Base-by-base conservation (phyloP, 176 grass and related monocot species). In the Pharus latifolius region DNA sequence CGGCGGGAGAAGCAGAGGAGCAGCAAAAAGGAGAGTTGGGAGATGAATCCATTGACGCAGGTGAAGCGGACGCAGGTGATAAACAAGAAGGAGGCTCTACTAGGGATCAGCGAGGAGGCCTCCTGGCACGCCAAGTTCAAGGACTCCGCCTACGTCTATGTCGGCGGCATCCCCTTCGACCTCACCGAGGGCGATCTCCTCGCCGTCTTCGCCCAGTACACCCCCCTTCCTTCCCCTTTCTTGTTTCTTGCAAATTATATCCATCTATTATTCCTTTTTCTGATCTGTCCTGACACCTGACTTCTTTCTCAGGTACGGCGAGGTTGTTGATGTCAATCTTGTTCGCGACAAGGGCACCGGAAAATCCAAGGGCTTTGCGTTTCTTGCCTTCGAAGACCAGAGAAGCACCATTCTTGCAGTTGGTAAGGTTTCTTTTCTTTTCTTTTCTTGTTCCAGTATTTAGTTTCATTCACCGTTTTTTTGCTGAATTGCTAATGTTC, bases 71-170 rank as follows among this genome's bases (percentile, higher is more conserved):
- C 94, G 17, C 86, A 98, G 75, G 77, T 92, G 44, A 97, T 97
- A 45, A 92, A 91, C 48, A 80, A 80, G 63, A 88, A 69, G 56
- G 94, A 97, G 80, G 94, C 94, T 60, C 73, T 81, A 18, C 83
- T 97, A 6, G 89, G 89, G 51, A 87, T 97, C 30, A 72, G 78
- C 17, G 94, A 97, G 49, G 78, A 85, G 46, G 89, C 83, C 10
- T 92, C 94, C 17, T 92, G 94, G 94, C 86, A 97, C 73, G 84
- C 94, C 50, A 90, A 80, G 72, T 97, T 92, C 78, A 97, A 85
- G 83, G 86, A 90, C 56, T 97, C 94, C 47, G 86, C 94, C 54
- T 97, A 92, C 78, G 51, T 98, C 65, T 98, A 80, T 78, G 78
- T 85, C 71, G 89, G 94, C n/a, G 94, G 94, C 81, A 59, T 98